These are phyloP conservation scores for Schwanniomyces polymorphus DNA, from an alignment of 805 yeast genomes.

Conservation along the genomic window DNA sequence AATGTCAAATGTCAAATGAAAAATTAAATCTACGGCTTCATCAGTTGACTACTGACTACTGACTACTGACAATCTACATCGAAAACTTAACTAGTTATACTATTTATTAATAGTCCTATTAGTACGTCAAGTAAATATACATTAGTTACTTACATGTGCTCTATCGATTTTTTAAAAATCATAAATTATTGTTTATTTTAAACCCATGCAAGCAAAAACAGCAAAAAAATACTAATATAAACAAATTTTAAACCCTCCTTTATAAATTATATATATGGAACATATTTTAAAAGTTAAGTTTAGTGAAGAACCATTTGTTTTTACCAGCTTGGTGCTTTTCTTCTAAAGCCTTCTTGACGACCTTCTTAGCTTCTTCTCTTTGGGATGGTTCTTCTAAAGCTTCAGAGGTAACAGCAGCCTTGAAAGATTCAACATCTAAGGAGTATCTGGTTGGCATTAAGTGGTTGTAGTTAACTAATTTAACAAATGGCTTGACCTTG, in stretches of 20 bases:
- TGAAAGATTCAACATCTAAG: conserved; percentile 94
- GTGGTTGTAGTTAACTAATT: conserved; percentile 99
- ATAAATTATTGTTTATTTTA: conserved; percentile 25
- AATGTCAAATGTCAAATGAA: background rate
- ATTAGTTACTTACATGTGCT: conserved; percentile 11
- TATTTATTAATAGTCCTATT: background rate
- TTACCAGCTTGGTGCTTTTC: conserved; percentile 99
- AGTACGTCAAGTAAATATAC: conserved; percentile 17
- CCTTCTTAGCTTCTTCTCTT: conserved; percentile 98
- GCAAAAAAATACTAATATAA: conserved; percentile 18
- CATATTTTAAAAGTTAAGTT: conserved; percentile 75
- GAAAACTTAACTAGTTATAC: background rate
- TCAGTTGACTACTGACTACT: too few relatives aligned
- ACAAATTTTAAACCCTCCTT: conserved; percentile 17
- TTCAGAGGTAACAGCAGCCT: conserved; percentile 87
- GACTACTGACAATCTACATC: background rate
- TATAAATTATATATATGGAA: conserved; percentile 9
- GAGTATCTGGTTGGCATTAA: conserved; percentile 99
- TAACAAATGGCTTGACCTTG: conserved; percentile 98
- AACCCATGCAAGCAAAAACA: conserved; percentile 25
- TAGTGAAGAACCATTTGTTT: conserved; percentile 99
- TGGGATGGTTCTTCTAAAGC: conserved; percentile 97
- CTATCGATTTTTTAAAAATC: conserved; percentile 8
- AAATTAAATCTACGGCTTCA: background rate
- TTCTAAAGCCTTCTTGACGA: conserved; percentile 98